Conservation (phyloP, 148 eudicot species). For the Rhododendron henanense region DNA sequence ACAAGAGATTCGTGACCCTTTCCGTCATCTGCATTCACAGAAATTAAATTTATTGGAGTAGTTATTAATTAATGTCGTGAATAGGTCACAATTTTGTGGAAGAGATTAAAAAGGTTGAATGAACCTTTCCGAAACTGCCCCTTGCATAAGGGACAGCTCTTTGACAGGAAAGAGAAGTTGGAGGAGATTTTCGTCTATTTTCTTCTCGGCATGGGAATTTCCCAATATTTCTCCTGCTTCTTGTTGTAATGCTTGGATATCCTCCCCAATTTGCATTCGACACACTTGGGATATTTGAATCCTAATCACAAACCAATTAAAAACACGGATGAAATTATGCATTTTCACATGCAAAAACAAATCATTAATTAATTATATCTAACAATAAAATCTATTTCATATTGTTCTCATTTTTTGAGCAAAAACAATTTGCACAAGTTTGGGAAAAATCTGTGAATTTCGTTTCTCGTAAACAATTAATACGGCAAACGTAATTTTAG, state of each 20-base stretch:
- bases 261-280: constrained; percentile 11
- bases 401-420: background rate
- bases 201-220: constrained; percentile 37
- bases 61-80: background rate
- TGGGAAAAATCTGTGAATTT: background rate
- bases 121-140: constrained; percentile 62
- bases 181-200: constrained; percentile 69
- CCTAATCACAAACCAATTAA: constrained; percentile 3
- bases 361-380: background rate
- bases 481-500: too few species aligned
- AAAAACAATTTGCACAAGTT: background rate
- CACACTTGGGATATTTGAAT: constrained; percentile 13
- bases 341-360: background rate
- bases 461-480: background rate
- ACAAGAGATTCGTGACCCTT: constrained; percentile 43
- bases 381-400: background rate
- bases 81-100: background rate
- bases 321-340: background rate
- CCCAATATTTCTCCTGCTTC: constrained; percentile 24
- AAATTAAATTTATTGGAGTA: background rate
- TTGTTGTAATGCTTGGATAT: constrained; percentile 19
- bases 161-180: constrained; percentile 40
- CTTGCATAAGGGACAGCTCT: constrained; percentile 75
- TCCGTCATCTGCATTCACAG: constrained; percentile 55
- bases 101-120: background rate